phyloP scores from a whole-genome alignment of 2,329 filamentous ascomycete species.

The Ophiostoma piceae region DNA sequence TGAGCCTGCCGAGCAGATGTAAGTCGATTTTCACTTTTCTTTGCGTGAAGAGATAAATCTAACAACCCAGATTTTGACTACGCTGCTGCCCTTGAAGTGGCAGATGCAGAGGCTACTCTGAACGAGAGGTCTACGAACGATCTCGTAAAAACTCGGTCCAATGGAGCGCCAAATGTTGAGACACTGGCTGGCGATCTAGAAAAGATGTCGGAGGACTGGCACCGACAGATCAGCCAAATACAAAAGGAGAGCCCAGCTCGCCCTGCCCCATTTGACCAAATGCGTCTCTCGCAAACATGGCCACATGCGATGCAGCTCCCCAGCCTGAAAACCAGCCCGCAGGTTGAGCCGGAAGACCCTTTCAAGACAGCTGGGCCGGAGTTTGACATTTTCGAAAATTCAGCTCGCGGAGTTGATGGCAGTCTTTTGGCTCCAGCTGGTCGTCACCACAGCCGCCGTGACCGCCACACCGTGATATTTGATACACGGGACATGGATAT shows the following conservation, averaged over 20 bases:
- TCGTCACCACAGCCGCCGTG: not conserved
- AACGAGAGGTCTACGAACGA: not conserved
- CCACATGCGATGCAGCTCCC: not conserved
- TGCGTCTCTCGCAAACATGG: slow-evolving; percentile 17
- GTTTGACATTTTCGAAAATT: not conserved
- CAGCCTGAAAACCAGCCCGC: not conserved
- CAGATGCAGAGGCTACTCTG: not conserved
- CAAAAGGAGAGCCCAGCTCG: not conserved
- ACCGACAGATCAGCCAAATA: slow-evolving; percentile 13
- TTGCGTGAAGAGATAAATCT: not conserved
- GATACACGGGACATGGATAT: not conserved
- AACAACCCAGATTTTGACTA: slow-evolving; percentile 6
- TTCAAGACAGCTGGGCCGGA: not conserved
- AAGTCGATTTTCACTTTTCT: not conserved
- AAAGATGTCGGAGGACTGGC: slow-evolving; percentile 19
- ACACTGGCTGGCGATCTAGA: slow-evolving; percentile 13
- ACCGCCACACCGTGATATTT: slow-evolving; percentile 10
- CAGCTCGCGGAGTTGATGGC: not conserved
- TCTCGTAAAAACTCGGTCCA: not conserved
- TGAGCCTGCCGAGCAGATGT: slow-evolving; percentile 11
- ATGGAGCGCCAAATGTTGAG: not conserved
- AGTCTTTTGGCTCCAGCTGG: not conserved
- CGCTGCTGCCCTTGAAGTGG: not conserved
- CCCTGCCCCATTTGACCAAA: not conserved
- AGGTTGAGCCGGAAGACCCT: not conserved